Base-by-base conservation (phyloP, 495 filamentous ascomycete genomes). In the Elasticomyces elasticus region DNA sequence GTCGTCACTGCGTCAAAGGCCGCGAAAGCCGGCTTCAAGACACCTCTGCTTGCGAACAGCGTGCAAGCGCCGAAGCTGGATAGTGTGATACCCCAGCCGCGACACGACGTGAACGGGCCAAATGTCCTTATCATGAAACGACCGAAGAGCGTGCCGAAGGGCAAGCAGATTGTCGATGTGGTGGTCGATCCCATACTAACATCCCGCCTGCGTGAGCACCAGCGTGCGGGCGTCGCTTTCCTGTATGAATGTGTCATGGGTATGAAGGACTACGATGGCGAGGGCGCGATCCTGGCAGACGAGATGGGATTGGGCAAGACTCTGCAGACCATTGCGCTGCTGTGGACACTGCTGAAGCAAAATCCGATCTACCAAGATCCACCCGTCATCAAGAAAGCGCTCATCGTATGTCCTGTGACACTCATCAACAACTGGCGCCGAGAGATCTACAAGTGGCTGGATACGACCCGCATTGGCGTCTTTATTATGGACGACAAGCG, bases 241-340 rank as follows among this genome's bases (percentile, higher is more conserved):
- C 67, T 91, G 35, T 91, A 91, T 60, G 85, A 89, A 66, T 89
- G 86, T 65, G 81, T 91, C 0, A 91, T 91, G 86, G 86, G 86
- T 11, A 78, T 87, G 76, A 72, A 82, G 38, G 64, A 72, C 25
- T 87, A 79, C 58, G 80, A 82, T 56, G 85, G 86, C 0, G 78
- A 84, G 62, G 86, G 86, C 11, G 85, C 83, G 2, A 84, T 91
- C 50, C 69, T 91, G 27, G 86, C 86, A 3, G 86, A 91, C 62
- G 86, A 89, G 58, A 90, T 90, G 86, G 86, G 86, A 2, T 61
- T 90, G 9, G 86, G 86, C 12, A 90, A 90, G 62, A 89, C 86
- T 4, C 63, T 89, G 33, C 86, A 89, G 67, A 88, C 84, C 0
- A 89, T 91, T 52, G 73, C 86, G 0, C 66, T 91, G 25, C 59